phyloP scores from a whole-genome alignment of 768 basidiomycete genomes.

The Lactifluus piperatus region DNA sequence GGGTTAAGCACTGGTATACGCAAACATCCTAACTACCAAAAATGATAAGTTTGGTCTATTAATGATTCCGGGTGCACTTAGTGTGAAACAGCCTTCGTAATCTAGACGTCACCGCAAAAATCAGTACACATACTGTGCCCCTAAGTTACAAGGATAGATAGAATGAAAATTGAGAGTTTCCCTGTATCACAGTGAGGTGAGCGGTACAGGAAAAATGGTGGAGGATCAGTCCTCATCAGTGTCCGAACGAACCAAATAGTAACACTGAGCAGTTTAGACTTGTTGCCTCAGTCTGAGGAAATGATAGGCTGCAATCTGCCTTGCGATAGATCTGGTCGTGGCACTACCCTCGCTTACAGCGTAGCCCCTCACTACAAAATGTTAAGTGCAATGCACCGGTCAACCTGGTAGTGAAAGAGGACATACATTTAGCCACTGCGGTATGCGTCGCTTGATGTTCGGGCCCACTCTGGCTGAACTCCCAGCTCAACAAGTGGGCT shows the following conservation, averaged over 20 bases:
- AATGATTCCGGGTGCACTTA: background rate
- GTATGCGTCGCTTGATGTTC: constrained; percentile 17
- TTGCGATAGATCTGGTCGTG: constrained; percentile 14
- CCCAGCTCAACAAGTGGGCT: constrained; percentile 15
- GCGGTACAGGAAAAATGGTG: background rate
- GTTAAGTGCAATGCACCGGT: background rate
- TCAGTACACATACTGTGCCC: background rate
- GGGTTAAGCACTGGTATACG: background rate
- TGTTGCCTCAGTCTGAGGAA: constrained; percentile 9
- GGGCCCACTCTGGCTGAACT: constrained; percentile 16
- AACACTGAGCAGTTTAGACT: background rate
- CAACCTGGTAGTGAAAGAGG: background rate
- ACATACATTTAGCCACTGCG: constrained; percentile 16
- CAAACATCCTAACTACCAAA: background rate
- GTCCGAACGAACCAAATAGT: background rate
- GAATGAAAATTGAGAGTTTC: background rate
- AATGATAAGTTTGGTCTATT: background rate
- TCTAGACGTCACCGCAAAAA: background rate
- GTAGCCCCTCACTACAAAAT: constrained; percentile 7
- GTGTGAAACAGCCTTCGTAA: background rate
- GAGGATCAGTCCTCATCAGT: background rate
- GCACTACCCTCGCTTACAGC: constrained; percentile 14
- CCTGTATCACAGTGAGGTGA: background rate
- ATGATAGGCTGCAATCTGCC: constrained; percentile 15
- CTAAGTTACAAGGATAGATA: background rate